Base-by-base conservation (phyloP, 192 early-diverging fungal genomes). In the Umbelopsis vinacea region DNA sequence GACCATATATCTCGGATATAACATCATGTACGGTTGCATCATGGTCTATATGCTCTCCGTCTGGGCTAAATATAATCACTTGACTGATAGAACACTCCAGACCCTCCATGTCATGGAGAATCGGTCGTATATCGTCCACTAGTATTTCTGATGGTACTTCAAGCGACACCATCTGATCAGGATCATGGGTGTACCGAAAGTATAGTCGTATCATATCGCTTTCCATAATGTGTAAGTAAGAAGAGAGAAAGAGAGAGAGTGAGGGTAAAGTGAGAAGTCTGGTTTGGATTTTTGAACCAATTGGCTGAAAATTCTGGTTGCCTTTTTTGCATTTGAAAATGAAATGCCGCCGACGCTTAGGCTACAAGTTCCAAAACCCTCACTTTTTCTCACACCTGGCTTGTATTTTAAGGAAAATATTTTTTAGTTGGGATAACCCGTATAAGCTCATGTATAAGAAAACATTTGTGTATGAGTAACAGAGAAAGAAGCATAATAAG, bases 381-480 rank as follows among this genome's bases (percentile, higher is more conserved):
- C n/a, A n/a, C 40, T 43, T 43, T 43, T 43, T 43, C 40, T 43
- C 11, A 43, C 40, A 43, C 40, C 40, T 1, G 40, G 11, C 40
- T 43, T 43, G 6, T 4, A 11, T 7, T 43, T 43, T 43, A 43
- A 43, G 40, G n/a, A 43, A 43, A 43, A 43, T 43, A 43, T 43
- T 43, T 43, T 43, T 43, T 43, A 43, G 40, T n/a, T 43, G 40
- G 40, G 40, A 12, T 43, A 6, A 43, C 40, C 40, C 40, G 40
- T 63, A 63, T 63, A 63, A 63, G 26, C 57, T 63, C 57, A 63
- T 63, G 57, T 35, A 63, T 63, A 35, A 37, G 33, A 35, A 57
- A 22, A 63, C 26, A 29, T 22, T 29, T 63, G 57, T 63, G 26
- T 63, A 63, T 63, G 57, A 63, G 33, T 38, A 17, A n/a, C 57